Evolutionary conservation across 2,329 filamentous ascomycete species (phyloP), one percentile per base, ranked within the genome.

Genomic region (Remersonia thermophila): DNA sequence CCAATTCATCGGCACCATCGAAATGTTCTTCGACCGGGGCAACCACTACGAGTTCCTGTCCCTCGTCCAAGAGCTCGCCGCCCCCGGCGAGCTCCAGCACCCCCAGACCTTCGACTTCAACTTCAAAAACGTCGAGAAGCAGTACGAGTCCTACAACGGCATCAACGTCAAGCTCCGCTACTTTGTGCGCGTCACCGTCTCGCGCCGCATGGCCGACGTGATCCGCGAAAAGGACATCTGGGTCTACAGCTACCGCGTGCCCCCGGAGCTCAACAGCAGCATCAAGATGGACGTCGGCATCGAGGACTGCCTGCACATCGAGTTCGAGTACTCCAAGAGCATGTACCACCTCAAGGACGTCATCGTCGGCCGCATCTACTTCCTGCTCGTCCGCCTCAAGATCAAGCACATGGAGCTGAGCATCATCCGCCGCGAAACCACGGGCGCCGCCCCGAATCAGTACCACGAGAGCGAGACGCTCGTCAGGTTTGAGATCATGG

Each of bases 231-330:
- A 98, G 73, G 93, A 98, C 60, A 82, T 98, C 47, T 98, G 93
- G 93, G 93, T 98, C 38, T 98, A 98, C 69, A 91, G 81, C 45
- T 98, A 98, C 70, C 80, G 87, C 59, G 89, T 96, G 67, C 89
- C 91, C 14, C 91, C 91, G 13, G 91, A 98, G 73, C 93, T 86
- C 61, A 98, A 96, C 69, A 87, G 78, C 63, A 86, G 83, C 49
- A 98, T 98, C 69, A 98, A 98, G 73, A 98, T 98, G 91, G 91
- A 98, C 57, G 91, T 98, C 41, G 91, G 91, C 39, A 98, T 98
- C 55, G 91, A 98, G 65, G 93, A 98, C 65, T 98, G 91, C 59
- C 68, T 98, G 50, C 91, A 98, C 63, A 98, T 98, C 49, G 91
- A 98, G 61, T 98, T 98, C 52, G 91, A 98, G 63, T 98, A 98